Conservation (phyloP, 768 basidiomycete genomes). For the Fomitopsis serialis region DNA sequence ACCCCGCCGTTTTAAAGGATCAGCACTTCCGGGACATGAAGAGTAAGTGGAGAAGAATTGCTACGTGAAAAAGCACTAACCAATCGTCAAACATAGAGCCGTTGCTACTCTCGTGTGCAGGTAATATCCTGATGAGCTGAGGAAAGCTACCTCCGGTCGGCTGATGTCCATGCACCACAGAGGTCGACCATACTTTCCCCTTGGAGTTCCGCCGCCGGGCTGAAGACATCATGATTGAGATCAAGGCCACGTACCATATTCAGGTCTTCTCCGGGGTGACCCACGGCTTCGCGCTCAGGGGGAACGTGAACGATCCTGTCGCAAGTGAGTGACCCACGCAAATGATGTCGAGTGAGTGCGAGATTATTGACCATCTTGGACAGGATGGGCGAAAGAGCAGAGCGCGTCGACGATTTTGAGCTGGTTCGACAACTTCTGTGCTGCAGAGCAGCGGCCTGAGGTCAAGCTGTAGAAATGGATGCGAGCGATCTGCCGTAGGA, state of each 20-base stretch:
- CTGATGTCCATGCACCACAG: slow-evolving; percentile 22
- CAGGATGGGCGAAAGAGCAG: slow-evolving; percentile 14
- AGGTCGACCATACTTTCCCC: slow-evolving; percentile 52
- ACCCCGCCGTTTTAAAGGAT: slow-evolving; percentile 46
- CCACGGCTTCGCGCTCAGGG: slow-evolving; percentile 33
- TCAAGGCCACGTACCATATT: slow-evolving; percentile 48
- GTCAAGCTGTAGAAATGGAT: background rate
- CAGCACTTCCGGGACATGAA: slow-evolving; percentile 42
- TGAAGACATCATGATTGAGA: slow-evolving; percentile 49
- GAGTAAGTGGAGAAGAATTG: slow-evolving; percentile 28
- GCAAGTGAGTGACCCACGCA: slow-evolving; percentile 5
- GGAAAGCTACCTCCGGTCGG: too few relatives aligned
- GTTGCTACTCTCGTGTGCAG: slow-evolving; percentile 50
- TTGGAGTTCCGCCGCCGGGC: slow-evolving; percentile 45
- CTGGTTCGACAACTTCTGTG: slow-evolving; percentile 12
- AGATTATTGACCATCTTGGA: background rate
- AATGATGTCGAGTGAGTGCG: background rate
- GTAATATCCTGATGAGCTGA: slow-evolving; percentile 21
- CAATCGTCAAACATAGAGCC: slow-evolving; percentile 33
- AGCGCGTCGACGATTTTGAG: slow-evolving; percentile 11
- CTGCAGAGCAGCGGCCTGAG: background rate
- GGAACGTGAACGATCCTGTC: slow-evolving; percentile 16
- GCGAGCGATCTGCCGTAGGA: too few relatives aligned
- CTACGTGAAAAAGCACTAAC: too few relatives aligned
- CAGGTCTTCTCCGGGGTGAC: slow-evolving; percentile 47